Evolutionary conservation across 768 basidiomycete species (phyloP), one percentile per base, ranked within the genome.

Genomic region (Agaricus sinodeliciosus): DNA sequence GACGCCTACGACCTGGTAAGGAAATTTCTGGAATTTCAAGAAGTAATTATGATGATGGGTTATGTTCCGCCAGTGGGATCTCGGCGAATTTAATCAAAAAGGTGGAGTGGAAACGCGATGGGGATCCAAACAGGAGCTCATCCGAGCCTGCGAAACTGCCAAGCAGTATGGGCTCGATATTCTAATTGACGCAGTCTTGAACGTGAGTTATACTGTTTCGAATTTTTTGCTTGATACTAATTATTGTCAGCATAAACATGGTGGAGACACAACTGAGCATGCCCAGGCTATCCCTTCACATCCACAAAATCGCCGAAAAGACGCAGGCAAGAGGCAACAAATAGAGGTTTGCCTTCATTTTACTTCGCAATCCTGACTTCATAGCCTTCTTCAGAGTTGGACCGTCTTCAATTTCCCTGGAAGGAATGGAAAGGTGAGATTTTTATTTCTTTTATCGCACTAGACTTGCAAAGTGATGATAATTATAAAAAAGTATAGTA

Each of bases 371-470:
- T n/a, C 7, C 3, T 37, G 36, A 42, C 12, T 4, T 45, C 16
- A 22, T 18, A 40, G n/a, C 19, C 53, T 51, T 18, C 9, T 54
- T 7, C 43, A 90, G 90, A 87, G 78, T 0, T 91, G 90, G 89
- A 91, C 90, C n/a, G 81, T 74, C 0, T 97, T 89, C 64, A 81
- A 88, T 56, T 95, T 90, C 64, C 72, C 81, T n/a, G 88, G 84
- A 39, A 73, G 94, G 67, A 77, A 73, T 15, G 78, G 79, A 35
- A 85, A 89, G 72, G 89, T 90, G 62, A 36, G 11, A 31, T 8
- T 31, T 9, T 36, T 35, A 16, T 43, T 39, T 46, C 43, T 7
- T 9, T 26, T 25, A 28, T 4, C 13, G 6, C 34, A 3, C 28
- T 6, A 9, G 31, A 19, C 37, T 34, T 5, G 16, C 12, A 28